phyloP scores from a whole-genome alignment of 768 basidiomycete species.

The Tubosaeta sp. region DNA sequence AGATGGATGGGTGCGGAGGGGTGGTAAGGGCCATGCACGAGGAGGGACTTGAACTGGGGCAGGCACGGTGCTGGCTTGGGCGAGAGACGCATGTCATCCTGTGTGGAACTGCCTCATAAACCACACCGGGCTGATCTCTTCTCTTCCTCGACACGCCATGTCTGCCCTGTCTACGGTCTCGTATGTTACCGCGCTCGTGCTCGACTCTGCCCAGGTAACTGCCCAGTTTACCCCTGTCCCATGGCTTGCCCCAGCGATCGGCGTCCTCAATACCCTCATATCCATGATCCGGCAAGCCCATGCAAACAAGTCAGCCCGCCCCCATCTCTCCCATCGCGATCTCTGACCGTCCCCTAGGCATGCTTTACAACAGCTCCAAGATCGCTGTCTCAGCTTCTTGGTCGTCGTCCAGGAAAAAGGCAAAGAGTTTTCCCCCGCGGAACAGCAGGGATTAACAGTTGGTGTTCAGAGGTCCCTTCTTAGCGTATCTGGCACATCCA shows the following conservation, averaged over 20 bases:
- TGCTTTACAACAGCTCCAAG: constrained; percentile 41
- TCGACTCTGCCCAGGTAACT: constrained; percentile 38
- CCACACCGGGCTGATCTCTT: background rate
- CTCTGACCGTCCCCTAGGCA: constrained; percentile 28
- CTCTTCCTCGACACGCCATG: constrained; percentile 7
- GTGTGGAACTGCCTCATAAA: constrained; percentile 2
- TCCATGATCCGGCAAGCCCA: constrained; percentile 44
- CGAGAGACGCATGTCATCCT: constrained; percentile 37
- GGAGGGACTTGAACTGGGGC: constrained; percentile 54
- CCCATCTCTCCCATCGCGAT: background rate
- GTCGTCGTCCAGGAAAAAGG: constrained; percentile 35
- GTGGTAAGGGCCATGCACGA: constrained; percentile 60
- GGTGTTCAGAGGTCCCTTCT: constrained; percentile 30
- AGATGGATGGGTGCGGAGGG: constrained; percentile 70
- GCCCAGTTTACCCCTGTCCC: constrained; percentile 48
- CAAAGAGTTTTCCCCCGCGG: constrained; percentile 25
- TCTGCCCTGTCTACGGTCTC: constrained; percentile 11
- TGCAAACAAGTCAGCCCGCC: constrained; percentile 40
- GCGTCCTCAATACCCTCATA: constrained; percentile 40
- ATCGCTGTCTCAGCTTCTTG: constrained; percentile 43
- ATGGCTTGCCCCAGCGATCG: constrained; percentile 40
- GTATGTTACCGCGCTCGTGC: constrained; percentile 7
- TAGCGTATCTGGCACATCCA: background rate
- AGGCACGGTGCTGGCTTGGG: constrained; percentile 41
- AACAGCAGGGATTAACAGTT: constrained; percentile 30